Conservation (phyloP, 768 basidiomycete genomes). For the Mycena albidolilacea region DNA sequence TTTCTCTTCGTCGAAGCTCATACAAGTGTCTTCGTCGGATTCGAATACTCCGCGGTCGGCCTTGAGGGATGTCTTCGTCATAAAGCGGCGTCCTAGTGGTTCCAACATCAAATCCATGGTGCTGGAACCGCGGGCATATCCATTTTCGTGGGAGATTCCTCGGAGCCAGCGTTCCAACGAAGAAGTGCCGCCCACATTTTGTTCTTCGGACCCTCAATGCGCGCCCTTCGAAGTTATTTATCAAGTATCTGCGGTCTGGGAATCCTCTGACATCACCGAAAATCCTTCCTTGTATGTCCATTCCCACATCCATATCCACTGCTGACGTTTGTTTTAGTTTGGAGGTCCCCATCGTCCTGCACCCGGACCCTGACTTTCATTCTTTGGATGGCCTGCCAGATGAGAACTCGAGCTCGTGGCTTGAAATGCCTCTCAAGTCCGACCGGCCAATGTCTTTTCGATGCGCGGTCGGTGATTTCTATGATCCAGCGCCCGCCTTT, state of each 20-base stretch:
- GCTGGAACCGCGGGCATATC: conserved; percentile 57
- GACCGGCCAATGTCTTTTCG: conserved; percentile 76
- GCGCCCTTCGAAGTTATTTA: conserved; percentile 64
- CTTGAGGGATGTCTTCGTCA: conserved; percentile 60
- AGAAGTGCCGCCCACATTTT: conserved; percentile 75
- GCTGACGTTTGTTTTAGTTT: conserved; percentile 57
- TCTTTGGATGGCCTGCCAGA: conserved; percentile 64
- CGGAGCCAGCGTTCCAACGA: conserved; percentile 63
- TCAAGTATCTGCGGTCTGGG: conserved; percentile 71
- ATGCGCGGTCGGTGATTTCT: conserved; percentile 70
- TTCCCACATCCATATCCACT: conserved; percentile 26
- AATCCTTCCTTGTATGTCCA: conserved; percentile 63
- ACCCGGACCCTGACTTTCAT: conserved; percentile 73
- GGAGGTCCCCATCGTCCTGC: conserved; percentile 75
- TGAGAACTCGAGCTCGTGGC: conserved; percentile 66
- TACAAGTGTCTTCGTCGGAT: conserved; percentile 57
- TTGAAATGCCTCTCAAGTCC: conserved; percentile 76
- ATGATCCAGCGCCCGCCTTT: conserved; percentile 6
- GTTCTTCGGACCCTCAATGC: conserved; percentile 49
- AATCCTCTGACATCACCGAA: conserved; percentile 62
- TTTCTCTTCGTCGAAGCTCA: conserved; percentile 60
- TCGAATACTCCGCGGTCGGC: conserved; percentile 51
- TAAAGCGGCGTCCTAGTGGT: conserved; percentile 61
- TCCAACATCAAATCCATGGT: conserved; percentile 53
- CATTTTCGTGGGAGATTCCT: conserved; percentile 73